phyloP scores from a whole-genome alignment of 2,329 filamentous ascomycete species.

The Metarhizium anisopliae region DNA sequence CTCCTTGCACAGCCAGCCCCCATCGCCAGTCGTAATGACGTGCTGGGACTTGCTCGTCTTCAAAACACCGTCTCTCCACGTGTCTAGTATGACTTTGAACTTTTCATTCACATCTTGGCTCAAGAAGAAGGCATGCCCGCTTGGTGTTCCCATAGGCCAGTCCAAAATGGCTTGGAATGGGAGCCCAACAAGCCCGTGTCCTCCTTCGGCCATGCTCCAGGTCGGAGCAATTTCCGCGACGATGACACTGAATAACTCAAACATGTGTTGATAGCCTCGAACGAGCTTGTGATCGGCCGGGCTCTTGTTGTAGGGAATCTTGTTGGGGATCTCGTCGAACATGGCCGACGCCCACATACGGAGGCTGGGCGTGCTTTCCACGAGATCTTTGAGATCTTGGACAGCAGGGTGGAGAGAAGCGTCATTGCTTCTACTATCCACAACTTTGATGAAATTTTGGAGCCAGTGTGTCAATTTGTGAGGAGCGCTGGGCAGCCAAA shows the following conservation, averaged over 20 bases:
- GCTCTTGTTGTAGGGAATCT: constrained; percentile 11
- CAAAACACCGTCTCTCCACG: constrained; percentile 22
- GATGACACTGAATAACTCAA: constrained; percentile 11
- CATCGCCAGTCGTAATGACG: constrained; percentile 5
- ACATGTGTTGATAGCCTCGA: constrained; percentile 12
- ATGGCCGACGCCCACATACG: constrained; percentile 15
- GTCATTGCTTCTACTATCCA: background rate
- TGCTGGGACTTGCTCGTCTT: constrained; percentile 10
- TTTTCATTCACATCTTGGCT: constrained; percentile 40
- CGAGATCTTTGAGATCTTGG: constrained; percentile 5
- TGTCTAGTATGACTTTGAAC: constrained; percentile 41
- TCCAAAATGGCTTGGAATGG: constrained; percentile 50
- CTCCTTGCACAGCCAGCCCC: constrained; percentile 13
- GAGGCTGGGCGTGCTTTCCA: constrained; percentile 11
- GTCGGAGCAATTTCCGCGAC: constrained; percentile 10
- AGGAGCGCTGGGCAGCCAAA: background rate
- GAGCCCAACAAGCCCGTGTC: constrained; percentile 37
- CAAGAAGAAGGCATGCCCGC: constrained; percentile 45
- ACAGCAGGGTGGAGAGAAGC: background rate
- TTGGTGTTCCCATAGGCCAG: constrained; percentile 48
- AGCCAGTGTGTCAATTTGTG: background rate
- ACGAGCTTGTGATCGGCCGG: constrained; percentile 9
- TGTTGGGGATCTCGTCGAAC: constrained; percentile 14
- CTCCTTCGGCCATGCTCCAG: constrained; percentile 8
- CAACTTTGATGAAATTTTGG: background rate